These are phyloP conservation scores for Coffea canephora DNA, from an alignment of 257 asterid genomes.

Conservation along the genomic window DNA sequence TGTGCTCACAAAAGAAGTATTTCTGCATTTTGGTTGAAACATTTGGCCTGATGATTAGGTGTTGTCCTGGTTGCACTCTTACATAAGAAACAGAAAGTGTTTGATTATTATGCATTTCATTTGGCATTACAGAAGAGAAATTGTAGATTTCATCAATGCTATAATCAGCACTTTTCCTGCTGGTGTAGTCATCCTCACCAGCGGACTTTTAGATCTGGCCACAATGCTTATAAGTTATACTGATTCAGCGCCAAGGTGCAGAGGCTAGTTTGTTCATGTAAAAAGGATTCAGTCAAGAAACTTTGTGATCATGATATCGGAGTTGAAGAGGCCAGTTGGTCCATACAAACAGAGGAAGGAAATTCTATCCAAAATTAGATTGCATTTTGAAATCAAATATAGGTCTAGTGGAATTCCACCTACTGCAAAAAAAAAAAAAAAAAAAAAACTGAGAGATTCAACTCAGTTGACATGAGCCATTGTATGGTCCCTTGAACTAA, in stretches of 20 bases:
- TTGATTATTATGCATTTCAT: not conserved
- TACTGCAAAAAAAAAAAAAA: not conserved
- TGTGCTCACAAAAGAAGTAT: not conserved
- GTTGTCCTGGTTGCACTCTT: not conserved
- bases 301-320: no score
- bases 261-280: not conserved
- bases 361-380: not conserved
- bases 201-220: not conserved
- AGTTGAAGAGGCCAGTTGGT: no score
- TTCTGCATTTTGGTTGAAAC: not conserved
- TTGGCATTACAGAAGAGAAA: not conserved
- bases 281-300: not conserved
- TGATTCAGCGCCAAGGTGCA: not conserved
- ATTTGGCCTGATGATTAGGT: not conserved
- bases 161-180: not conserved
- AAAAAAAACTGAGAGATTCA: no score
- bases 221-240: not conserved
- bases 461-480: no score
- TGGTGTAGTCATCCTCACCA: not conserved
- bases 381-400: not conserved
- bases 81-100: not conserved
- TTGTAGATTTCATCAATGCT: not conserved
- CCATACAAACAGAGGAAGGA: no score
- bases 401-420: not conserved
- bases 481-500: no score